Conservation (phyloP, 2,329 filamentous ascomycete genomes). For the Trichoderma atrobrunneum region DNA sequence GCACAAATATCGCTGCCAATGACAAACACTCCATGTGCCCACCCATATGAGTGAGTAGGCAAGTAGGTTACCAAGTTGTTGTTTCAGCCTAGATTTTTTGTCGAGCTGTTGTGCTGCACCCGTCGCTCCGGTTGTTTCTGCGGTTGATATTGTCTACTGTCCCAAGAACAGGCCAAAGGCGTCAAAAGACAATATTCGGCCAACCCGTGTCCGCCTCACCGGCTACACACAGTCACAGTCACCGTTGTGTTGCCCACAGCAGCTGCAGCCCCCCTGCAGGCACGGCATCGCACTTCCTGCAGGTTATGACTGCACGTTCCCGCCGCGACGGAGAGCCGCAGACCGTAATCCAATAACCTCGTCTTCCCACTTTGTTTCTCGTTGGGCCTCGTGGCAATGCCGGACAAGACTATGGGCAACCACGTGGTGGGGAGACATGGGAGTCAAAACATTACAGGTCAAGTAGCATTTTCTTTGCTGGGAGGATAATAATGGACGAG, state of each 20-base stretch:
- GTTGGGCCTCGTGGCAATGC: neutral
- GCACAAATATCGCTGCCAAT: neutral
- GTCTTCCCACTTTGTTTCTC: neutral
- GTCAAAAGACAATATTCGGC: neutral
- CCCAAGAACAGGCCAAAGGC: too few species aligned
- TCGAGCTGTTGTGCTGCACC: neutral
- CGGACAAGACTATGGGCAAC: neutral
- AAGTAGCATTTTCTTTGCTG: neutral
- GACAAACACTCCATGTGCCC: neutral
- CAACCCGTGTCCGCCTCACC: constrained; percentile 7
- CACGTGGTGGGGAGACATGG: constrained; percentile 11
- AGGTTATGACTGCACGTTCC: neutral
- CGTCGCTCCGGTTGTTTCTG: neutral
- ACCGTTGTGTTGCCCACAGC: neutral
- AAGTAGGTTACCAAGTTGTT: neutral
- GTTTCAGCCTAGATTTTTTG: neutral
- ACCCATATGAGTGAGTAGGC: neutral
- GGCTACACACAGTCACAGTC: neutral
- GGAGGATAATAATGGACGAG: neutral
- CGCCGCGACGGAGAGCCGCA: neutral
- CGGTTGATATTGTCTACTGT: too few species aligned
- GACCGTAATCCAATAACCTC: neutral
- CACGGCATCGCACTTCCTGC: neutral
- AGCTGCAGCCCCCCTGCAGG: neutral
- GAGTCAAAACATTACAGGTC: neutral